Evolutionary conservation across 202 grass and related monocot genomes (phyloP), one percentile per base, ranked within the genome.

Genomic region (Dendrocalamus latiflorus): DNA sequence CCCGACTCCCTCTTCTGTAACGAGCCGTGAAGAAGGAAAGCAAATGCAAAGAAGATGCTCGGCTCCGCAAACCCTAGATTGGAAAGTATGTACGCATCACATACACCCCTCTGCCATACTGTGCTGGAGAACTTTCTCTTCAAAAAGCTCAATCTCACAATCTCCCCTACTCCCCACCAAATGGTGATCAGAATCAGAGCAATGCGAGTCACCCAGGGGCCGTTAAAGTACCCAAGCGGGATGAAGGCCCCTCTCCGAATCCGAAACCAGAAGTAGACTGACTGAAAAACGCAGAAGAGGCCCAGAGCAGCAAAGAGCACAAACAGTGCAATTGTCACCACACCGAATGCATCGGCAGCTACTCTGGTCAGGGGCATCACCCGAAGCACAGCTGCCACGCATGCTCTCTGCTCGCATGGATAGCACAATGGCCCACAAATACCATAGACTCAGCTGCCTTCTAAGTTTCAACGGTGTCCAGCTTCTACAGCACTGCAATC

Each of bases 31-130:
- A 98, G 89, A 86, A 98, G 95, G 53, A 98, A 83, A 44, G 87
- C 88, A 78, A 98, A 87, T 68, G 74, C 88, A 71, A 98, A 89
- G 15, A 98, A 88, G 76, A 98, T 93, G 73, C 88, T 86, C 44
- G 95, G 95, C 71, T 98, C 95, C 13, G 95, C 90, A 90, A 98
- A 98, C 62, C 95, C 95, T 86, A 98, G 89, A 86, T 93, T 98
- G 36, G 89, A 94, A 70, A 95, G 66, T 73, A 98, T 92, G 76
- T 98, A 98, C 37, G 84, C 85, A n/a, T 98, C 83, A 92, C 95
- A 98, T 53, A 91, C 68, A 51, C 65, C 83, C 81, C 50, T 91
- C 87, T 98, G 92, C 89, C 87, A 89, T 62, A 21, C 57, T 86
- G 78, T 62, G 83, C 73, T 93, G 69, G 89, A 85, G 85, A 98